Evolutionary conservation across 2,329 filamentous ascomycete genomes (phyloP).

Genomic region (Colletotrichum lentis): DNA sequence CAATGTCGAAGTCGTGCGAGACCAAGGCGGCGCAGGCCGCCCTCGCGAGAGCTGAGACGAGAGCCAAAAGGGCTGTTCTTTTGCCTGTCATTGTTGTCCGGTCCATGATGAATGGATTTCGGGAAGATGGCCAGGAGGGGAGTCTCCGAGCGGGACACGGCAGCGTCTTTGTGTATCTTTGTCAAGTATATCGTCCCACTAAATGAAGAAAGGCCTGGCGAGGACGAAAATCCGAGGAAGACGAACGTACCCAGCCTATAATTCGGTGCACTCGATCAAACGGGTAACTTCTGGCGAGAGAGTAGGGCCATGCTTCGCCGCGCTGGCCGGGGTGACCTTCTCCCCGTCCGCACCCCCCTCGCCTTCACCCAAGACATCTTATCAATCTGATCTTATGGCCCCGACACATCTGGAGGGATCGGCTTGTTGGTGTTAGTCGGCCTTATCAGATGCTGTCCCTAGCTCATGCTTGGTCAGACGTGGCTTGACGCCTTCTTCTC

Average conservation of each 20-base stretch:
- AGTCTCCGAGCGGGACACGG: background rate
- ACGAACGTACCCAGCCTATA: constrained; percentile 1
- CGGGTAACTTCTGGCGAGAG: constrained; percentile 25
- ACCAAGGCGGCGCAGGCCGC: constrained; percentile 51
- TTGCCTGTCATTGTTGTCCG: background rate
- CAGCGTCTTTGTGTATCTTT: background rate
- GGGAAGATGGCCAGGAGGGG: background rate
- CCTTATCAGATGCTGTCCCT: constrained; percentile 21
- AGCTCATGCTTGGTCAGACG: background rate
- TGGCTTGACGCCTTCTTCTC: background rate
- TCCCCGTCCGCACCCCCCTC: background rate
- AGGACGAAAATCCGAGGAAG: background rate
- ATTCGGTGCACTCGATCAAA: constrained; percentile 8
- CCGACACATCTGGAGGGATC: background rate
- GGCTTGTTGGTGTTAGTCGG: too few relatives aligned
- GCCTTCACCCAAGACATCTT: constrained; percentile 21
- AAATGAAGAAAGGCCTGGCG: background rate
- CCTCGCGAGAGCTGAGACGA: constrained; percentile 28
- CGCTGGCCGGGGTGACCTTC: constrained; percentile 6
- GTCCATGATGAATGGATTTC: background rate
- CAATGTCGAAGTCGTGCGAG: constrained; percentile 72
- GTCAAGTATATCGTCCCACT: background rate
- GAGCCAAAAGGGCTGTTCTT: constrained; percentile 17
- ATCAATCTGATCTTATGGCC: constrained; percentile 35
- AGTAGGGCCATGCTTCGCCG: background rate